Base-by-base conservation (phyloP, 139 green algal genomes). In the Chlorella vulgaris region DNA sequence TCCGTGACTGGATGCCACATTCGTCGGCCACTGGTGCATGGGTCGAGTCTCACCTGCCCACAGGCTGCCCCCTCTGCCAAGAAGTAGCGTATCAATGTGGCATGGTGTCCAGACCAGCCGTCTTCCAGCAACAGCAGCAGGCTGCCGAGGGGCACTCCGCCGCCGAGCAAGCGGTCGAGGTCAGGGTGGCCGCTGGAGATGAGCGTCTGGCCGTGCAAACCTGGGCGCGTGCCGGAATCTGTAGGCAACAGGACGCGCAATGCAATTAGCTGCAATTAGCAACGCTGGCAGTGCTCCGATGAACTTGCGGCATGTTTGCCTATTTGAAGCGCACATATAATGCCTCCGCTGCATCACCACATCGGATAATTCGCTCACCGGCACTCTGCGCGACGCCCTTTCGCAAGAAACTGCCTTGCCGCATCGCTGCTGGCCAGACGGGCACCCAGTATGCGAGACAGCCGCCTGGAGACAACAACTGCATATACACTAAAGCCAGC, bases 81-180 rank as follows among this genome's bases (percentile, higher is more conserved):
- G 78, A 97, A 97, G 76, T 92, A 95, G n/a, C 87, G 86, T 36
- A 97, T 79, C 33, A 97, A 53, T 31, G 91, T 92, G 40, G 84
- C 39, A 69, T 91, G 84, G 65, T 95, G 91, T 4, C 77, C 47
- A 0, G 90, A 90, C 43, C 76, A 85, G 4, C 82, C 71, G 53
- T 96, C 92, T 79, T 97, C 92, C 5, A 93, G 63, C 0, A 97
- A 8, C 24, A 97, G 82, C 33, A 91, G 69, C 19, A 97, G 50
- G 5, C 71, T 82, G 18, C 90, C 91, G 18, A 96, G 89, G 0
- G 93, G 92, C 55, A 96, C 60, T 33, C 93, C 93, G 29, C 93
- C 93, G 4, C 89, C 88, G 0, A 96, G 83, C n/a, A 97, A 40
- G 3, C 78, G 68, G 86, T 97, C 93, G 5, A 97, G 66, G 63